A percentile compares a stretch with the other conserved stretches of the same genome.
Conservation (phyloP, 495 filamentous ascomycete genomes). For the Penicillium cosmopolitanum region DNA sequence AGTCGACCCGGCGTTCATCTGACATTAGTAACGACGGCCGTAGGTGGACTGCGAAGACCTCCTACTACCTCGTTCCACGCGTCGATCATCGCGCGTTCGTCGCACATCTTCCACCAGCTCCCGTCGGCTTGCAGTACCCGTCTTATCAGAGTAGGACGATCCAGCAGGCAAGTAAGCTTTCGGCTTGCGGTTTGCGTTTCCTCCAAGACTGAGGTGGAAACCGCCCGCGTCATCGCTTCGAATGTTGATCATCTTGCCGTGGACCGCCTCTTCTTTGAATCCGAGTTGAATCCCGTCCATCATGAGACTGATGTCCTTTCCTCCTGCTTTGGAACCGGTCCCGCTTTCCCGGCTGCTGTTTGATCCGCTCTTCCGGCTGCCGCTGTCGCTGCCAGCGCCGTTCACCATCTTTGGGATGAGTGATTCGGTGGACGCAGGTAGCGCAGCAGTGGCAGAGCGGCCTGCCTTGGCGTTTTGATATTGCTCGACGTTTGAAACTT, state of each 20-base stretch:
- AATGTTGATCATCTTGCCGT: conserved; percentile 46
- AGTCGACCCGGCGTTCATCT: conserved; percentile 1
- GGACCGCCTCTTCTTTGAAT: conserved; percentile 42
- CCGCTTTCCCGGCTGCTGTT: conserved; percentile 50
- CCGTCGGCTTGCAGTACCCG: conserved; percentile 32
- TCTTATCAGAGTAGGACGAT: conserved; percentile 40
- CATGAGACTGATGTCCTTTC: conserved; percentile 47
- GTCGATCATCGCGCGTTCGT: conserved; percentile 37
- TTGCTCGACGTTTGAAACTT: conserved; percentile 37
- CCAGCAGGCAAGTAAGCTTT: conserved; percentile 42
- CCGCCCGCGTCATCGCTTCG: conserved; percentile 44
- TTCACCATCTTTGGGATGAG: conserved; percentile 34
- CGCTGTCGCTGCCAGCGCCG: conserved; percentile 44
- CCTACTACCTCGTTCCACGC: conserved; percentile 44
- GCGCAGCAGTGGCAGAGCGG: conserved; percentile 22
- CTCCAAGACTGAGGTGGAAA: conserved; percentile 45
- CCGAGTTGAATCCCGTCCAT: conserved; percentile 50
- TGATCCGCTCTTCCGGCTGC: conserved; percentile 50
- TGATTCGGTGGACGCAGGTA: conserved; percentile 43
- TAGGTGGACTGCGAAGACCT: conserved; percentile 46
- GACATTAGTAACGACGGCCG: conserved; percentile 23
- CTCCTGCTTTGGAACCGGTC: conserved; percentile 34
- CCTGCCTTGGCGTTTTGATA: conserved; percentile 44
- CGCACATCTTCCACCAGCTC: conserved; percentile 38
- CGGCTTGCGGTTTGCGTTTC: conserved; percentile 35